A percentile compares a stretch with the other conserved stretches of the same genome.
phyloP scores from a whole-genome alignment of 2,329 filamentous ascomycete species.

The Beauveria bassiana region DNA sequence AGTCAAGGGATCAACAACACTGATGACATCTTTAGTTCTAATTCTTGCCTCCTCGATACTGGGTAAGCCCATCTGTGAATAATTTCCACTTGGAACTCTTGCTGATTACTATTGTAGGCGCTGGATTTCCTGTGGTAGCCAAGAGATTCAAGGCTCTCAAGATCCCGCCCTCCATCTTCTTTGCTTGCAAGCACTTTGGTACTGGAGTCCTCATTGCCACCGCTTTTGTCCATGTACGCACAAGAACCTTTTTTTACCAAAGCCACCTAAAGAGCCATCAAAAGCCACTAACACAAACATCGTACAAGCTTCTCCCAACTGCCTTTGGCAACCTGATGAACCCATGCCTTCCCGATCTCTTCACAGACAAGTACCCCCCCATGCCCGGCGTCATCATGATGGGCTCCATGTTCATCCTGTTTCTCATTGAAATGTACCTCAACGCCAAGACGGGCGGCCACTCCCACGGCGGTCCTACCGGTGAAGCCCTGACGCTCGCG shows the following conservation, averaged over 20 bases:
- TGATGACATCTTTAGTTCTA: conserved; percentile 14
- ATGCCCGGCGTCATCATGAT: conserved; percentile 61
- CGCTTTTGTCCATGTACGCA: conserved; percentile 59
- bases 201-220: conserved; percentile 67
- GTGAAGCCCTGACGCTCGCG: conserved; percentile 17
- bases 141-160: conserved; percentile 52
- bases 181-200: conserved; percentile 59
- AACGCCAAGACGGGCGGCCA: conserved; percentile 52
- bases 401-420: conserved; percentile 51
- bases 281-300: not conserved
- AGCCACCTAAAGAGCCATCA: no score
- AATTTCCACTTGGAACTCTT: not conserved
- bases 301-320: conserved; percentile 47
- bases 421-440: conserved; percentile 55
- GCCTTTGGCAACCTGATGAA: conserved; percentile 46
- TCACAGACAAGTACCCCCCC: conserved; percentile 51
- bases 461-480: conserved; percentile 49
- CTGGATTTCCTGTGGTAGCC: conserved; percentile 44
- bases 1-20: not conserved
- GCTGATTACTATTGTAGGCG: conserved; percentile 22
- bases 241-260: no score
- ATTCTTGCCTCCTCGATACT: conserved; percentile 21
- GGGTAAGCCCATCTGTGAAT: conserved; percentile 13
- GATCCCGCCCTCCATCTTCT: conserved; percentile 49
- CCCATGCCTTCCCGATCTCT: conserved; percentile 51